phyloP scores from a whole-genome alignment of 345 rosid species.

The Euclidium syriacum region DNA sequence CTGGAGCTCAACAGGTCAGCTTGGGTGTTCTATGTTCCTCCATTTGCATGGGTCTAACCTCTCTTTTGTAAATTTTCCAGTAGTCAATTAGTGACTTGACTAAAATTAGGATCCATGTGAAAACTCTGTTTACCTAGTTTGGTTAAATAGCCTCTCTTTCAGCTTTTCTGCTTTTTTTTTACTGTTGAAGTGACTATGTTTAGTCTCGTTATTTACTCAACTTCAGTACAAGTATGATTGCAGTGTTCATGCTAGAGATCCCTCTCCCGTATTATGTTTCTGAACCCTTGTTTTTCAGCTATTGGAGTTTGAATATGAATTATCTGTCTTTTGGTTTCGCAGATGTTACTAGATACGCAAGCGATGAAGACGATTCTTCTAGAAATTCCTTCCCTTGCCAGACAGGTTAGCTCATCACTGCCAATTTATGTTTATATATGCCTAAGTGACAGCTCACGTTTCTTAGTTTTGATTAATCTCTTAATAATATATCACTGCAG shows the following conservation, averaged over 20 bases:
- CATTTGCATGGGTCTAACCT: background rate
- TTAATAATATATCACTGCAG: conserved; percentile 34
- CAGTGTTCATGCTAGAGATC: background rate
- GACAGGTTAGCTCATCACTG: conserved; percentile 58
- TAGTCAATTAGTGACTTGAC: conserved; percentile 5
- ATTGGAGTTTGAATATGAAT: background rate
- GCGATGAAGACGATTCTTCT: conserved; percentile 95
- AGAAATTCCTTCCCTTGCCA: conserved; percentile 91
- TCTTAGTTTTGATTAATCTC: background rate
- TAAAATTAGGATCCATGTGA: background rate
- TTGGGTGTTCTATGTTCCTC: background rate
- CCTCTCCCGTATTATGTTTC: background rate
- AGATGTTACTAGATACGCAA: conserved; percentile 97
- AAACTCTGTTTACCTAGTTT: background rate
- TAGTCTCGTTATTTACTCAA: background rate
- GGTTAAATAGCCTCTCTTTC: background rate
- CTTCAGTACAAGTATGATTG: background rate
- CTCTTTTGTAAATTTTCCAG: background rate
- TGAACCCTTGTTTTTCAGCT: background rate
- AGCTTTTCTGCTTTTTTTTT: background rate
- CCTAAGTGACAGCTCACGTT: too few relatives aligned
- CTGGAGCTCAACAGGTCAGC: conserved; percentile 96
- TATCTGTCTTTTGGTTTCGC: conserved; percentile 30
- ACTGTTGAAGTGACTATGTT: background rate
- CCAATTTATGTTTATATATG: background rate